These are phyloP conservation scores for Nothopassalora personata DNA, from an alignment of 2,329 filamentous ascomycete species.

Conservation along the genomic window DNA sequence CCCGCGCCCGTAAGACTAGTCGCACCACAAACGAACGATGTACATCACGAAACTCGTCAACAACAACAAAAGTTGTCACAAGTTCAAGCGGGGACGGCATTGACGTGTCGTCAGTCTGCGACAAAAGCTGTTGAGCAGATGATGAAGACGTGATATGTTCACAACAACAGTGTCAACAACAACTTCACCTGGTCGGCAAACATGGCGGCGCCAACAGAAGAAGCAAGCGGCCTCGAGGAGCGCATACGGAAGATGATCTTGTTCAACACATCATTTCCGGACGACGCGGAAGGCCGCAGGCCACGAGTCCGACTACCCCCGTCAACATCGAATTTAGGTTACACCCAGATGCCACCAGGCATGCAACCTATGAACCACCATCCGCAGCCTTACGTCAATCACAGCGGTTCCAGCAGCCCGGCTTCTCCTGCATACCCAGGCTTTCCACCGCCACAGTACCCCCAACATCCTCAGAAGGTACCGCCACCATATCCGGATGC, in stretches of 20 bases:
- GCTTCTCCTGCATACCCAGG: constrained; percentile 10
- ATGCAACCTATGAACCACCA: not conserved
- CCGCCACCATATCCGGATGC: not conserved
- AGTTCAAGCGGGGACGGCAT: no score
- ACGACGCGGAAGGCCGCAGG: constrained; percentile 7
- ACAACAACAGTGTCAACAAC: not conserved
- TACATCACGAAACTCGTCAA: no score
- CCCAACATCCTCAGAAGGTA: not conserved
- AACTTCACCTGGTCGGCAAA: not conserved
- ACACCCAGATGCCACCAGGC: constrained; percentile 1
- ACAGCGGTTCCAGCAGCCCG: constrained; percentile 4
- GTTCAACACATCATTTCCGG: constrained; percentile 37
- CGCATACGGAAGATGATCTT: constrained; percentile 58
- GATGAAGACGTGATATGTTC: no score
- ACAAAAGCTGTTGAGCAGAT: no score
- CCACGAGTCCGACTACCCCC: constrained; percentile 10
- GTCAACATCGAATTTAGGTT: constrained; percentile 2
- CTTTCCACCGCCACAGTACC: constrained; percentile 7
- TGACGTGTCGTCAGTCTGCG: no score
- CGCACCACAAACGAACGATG: no score
- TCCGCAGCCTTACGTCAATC: constrained; percentile 7
- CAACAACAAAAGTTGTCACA: no score
- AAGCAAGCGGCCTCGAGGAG: constrained; percentile 45
- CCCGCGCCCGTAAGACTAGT: no score
- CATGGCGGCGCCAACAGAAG: constrained; percentile 9